These are phyloP conservation scores for Alternaria metachromatica DNA, from an alignment of 2,329 filamentous ascomycete species.

Conservation along the genomic window DNA sequence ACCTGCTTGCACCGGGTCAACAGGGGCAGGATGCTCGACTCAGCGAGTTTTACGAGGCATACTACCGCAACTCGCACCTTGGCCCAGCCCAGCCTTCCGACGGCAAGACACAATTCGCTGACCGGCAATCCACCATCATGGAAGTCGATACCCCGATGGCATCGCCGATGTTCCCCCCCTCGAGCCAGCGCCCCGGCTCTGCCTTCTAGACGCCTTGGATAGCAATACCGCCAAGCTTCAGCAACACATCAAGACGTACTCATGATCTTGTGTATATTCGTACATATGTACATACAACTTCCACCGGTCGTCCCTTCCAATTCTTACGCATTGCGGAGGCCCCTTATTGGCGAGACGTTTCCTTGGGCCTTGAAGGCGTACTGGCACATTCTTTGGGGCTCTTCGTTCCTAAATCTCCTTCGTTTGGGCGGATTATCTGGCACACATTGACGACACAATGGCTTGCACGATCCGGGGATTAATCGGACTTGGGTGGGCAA, in stretches of 20 bases:
- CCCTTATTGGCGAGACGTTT: not conserved
- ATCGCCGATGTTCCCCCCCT: slow-evolving; percentile 26
- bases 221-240: not conserved
- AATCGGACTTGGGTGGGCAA: not conserved
- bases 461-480: not conserved
- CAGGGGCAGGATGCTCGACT: slow-evolving; percentile 33
- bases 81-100: slow-evolving; percentile 13
- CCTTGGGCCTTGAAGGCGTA: not conserved
- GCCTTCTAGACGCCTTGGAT: slow-evolving; percentile 21
- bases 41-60: slow-evolving; percentile 51
- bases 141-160: slow-evolving; percentile 38
- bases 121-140: slow-evolving; percentile 35
- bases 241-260: not conserved
- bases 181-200: slow-evolving; percentile 24
- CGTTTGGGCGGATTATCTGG: not conserved
- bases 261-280: not conserved
- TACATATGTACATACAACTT: not conserved
- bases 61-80: slow-evolving; percentile 44
- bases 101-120: slow-evolving; percentile 17
- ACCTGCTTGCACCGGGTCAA: slow-evolving; percentile 23
- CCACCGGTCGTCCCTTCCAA: not conserved
- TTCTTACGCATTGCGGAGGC: not conserved
- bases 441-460: not conserved
- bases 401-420: not conserved
- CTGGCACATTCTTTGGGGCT: not conserved